Base-by-base conservation (phyloP, 139 green algal genomes). In the Asterochloris sp. region DNA sequence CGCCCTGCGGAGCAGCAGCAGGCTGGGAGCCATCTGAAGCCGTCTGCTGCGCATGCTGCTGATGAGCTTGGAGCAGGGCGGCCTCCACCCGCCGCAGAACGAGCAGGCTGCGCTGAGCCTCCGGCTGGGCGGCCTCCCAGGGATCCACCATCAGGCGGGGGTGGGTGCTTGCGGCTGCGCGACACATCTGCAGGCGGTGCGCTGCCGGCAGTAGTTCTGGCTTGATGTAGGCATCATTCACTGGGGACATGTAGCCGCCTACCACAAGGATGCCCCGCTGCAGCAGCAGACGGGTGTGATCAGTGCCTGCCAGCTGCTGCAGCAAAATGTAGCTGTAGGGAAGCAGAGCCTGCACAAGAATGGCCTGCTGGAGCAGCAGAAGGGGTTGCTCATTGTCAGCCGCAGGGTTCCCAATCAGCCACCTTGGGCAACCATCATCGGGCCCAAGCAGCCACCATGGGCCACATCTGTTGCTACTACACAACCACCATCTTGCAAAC, bases 221-320 rank as follows among this genome's bases (percentile, higher is more conserved):
- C 89, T 97, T 97, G 74, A 87, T 88, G 82, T 97, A 97, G 0
- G 83, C 89, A 81, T 96, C 92, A 47, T 89, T 88, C 14, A 97
- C 94, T 9, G 94, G 94, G 1, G 92, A 96, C 79, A 97, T 82
- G 84, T 96, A 97, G 29, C 82, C 92, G 23, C 94, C 94, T 62
- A 94, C 84, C 13, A 97, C 94, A 66, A 92, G 85, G 67, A 86
- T 88, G 15, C 92, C 93, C 0, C 74, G 69, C 87, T 92, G 86
- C 61, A 79, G 13, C n/a, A 26, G n/a, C 17, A 23, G 24, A 73
- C 15, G 15, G 23, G 24, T 26, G 4, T 54, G 23, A 9, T 76
- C 24, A 76, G 69, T 73, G 19, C 2, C 66, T 73, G 38, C 38
- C 38, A 54, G 38, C 38, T 54, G 38, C 38, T 54, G 38, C 38